Evolutionary conservation across 2,329 filamentous ascomycete species (phyloP), one percentile per base, ranked within the genome.

Genomic region (Sodiomyces alkalinus): DNA sequence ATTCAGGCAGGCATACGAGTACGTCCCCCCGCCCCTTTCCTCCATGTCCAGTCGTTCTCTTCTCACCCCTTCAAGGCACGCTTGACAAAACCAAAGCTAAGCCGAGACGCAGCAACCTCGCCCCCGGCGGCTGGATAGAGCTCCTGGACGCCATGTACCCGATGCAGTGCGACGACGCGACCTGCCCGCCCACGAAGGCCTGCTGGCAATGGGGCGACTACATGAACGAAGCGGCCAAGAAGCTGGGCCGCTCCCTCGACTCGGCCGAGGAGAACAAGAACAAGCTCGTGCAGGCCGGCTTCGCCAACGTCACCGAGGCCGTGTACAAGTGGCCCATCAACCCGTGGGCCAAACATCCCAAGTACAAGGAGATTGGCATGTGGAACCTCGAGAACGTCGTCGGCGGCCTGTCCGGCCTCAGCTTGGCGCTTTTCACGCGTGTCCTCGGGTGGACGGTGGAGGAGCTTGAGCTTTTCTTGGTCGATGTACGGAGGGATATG

Each of bases 251-350:
- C 1, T 39, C 46, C 2, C 37, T 45, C 0, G 37, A 46, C 21
- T 51, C 47, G 22, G 45, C 41, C 3, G 37, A 38, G 0, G 22
- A 32, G 0, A 52, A 53, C 20, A 46, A 44, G 28, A 43, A 51
- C 22, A 53, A 57, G 30, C 52, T 72, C 39, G 45, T 49, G 3
- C 59, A 62, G 9, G 64, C 58, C 0, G 69, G 69, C 1, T 73
- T 73, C 35, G 47, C 53, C 24, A 56, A 69, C 30, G 57, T 74
- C 0, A 46, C 46, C 0, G 58, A 68, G 39, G 46, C 53, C 3
- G 39, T 60, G 5, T 62, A 53, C 39, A 62, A 58, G 41, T 59
- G 64, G 48, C 65, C 66, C 1, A 53, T 52, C 19, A 64, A 61
- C 37, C 42, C 51, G 8, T 72, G 67, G 65, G 58, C 64, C 0